These are phyloP conservation scores for Huiozyma naganishii DNA, from an alignment of 805 yeast species.

Conservation along the genomic window DNA sequence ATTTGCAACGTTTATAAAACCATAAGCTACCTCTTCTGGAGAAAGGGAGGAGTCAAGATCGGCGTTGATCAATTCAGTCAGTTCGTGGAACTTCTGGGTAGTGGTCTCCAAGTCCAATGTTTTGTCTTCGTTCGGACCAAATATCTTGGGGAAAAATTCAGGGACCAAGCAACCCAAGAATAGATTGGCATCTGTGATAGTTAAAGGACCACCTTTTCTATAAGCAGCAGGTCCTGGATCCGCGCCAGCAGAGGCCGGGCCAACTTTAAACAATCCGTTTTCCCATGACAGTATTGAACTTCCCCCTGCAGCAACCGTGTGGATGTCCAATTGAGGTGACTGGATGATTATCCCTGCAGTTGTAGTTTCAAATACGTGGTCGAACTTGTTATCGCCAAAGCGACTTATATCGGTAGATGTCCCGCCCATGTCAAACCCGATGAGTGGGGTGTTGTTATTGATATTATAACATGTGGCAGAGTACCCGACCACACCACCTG, in stretches of 20 bases:
- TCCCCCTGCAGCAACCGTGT: slow-evolving; percentile 81
- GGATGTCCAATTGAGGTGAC: slow-evolving; percentile 74
- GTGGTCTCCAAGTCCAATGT: slow-evolving; percentile 51
- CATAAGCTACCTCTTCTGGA: slow-evolving; percentile 63
- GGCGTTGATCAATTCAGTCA: slow-evolving; percentile 47
- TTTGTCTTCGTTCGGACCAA: slow-evolving; percentile 72
- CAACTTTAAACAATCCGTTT: slow-evolving; percentile 68
- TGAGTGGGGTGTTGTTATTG: slow-evolving; percentile 45
- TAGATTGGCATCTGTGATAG: slow-evolving; percentile 78
- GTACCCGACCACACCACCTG: slow-evolving; percentile 95
- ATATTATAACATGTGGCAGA: slow-evolving; percentile 67
- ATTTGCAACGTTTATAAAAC: slow-evolving; percentile 74
- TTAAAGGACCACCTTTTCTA: slow-evolving; percentile 73
- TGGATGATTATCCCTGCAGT: slow-evolving; percentile 79
- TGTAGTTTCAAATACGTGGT: slow-evolving; percentile 72
- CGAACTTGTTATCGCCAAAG: slow-evolving; percentile 55
- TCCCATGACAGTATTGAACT: slow-evolving; percentile 59
- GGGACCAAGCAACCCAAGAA: slow-evolving; percentile 63
- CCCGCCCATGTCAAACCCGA: slow-evolving; percentile 89
- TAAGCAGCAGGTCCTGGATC: slow-evolving; percentile 89
- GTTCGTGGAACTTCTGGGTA: slow-evolving; percentile 36
- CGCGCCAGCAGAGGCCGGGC: slow-evolving; percentile 80
- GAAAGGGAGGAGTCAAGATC: slow-evolving; percentile 33
- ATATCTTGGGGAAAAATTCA: slow-evolving; percentile 67
- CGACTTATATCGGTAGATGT: slow-evolving; percentile 81